Percentiles rank a stretch among this genome's conserved stretches.
phyloP scores from a whole-genome alignment of 495 filamentous ascomycete genomes.

The Talaromyces thailandensis region DNA sequence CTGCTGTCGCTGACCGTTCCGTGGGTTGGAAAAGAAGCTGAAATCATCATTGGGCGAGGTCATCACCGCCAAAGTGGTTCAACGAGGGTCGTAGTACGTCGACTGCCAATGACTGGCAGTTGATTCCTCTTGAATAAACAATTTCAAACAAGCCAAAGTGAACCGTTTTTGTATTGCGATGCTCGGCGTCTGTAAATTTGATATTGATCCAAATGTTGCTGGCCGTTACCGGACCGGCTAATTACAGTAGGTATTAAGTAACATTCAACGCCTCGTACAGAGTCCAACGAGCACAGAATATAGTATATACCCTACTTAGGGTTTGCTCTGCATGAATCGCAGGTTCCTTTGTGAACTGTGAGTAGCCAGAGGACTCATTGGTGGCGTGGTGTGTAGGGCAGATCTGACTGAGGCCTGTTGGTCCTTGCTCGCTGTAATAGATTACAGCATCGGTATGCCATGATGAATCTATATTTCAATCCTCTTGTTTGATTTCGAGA shows the following conservation, averaged over 20 bases:
- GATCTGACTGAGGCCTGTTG: background rate
- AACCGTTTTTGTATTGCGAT: background rate
- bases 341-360: background rate
- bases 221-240: background rate
- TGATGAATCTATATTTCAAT: background rate
- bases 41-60: background rate
- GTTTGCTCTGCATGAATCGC: background rate
- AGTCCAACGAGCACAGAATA: no score
- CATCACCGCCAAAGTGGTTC: background rate
- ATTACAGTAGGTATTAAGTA: background rate
- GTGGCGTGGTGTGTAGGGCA: no score
- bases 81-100: background rate
- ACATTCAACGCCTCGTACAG: no score
- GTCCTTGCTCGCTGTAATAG: background rate
- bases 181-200: background rate
- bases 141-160: no score
- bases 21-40: background rate
- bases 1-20: background rate
- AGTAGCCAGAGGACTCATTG: background rate
- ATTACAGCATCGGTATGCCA: background rate
- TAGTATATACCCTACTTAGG: background rate
- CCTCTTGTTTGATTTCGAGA: background rate
- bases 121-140: no score
- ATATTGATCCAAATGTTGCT: background rate
- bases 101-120: background rate